Base-by-base conservation (phyloP, 331 rosid genomes). In the Quercus phellos region DNA sequence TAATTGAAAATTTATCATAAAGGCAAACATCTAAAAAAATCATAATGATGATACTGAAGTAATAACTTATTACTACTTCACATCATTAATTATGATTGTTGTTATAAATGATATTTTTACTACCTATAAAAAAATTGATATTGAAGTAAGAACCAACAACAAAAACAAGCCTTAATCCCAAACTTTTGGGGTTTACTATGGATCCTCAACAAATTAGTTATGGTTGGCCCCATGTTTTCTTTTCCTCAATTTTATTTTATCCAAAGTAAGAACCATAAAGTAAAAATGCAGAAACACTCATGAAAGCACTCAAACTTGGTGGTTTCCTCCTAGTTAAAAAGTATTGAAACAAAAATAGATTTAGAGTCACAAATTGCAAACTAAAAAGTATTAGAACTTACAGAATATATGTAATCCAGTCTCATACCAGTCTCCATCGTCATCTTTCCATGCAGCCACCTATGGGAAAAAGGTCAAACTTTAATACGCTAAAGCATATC, bases 391-490 rank as follows among this genome's bases (percentile, higher is more conserved):
- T 61, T 68, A 42, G 71, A 79, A 86, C 98, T 90, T 86, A 94
- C 99, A 94, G 83, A 94, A 94, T 82, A 94, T 94, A 81, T 94
- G 99, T 30, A 94, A 88, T 78, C 99, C 99, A 21, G 99, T 94
- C 85, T 94, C 99, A 18, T 91, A 94, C 98, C 97, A 92, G 75
- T 94, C 99, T 78, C 99, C 99, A 79, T 92, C 97, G 9, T 91
- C 74, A 85, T 94, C 99, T 91, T 94, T 88, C 99, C 99, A 94
- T 7, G 99, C 99, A 70, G 98, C 99, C 80, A 94, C 85, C 99
- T 94, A 70, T 42, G 78, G 68, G 72, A 83, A 85, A 89, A 78
- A 51, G 73, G 73, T 29, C 56, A 75, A 67, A 72, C 72, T 55
- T 51, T 46, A 74, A 79, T 80, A 76, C 26, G 34, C 12, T 8